Percentiles rank a stretch among this genome's conserved stretches.
These are phyloP conservation scores for Termitomyces sp. DNA, from an alignment of 768 basidiomycete species.

Conservation along the genomic window DNA sequence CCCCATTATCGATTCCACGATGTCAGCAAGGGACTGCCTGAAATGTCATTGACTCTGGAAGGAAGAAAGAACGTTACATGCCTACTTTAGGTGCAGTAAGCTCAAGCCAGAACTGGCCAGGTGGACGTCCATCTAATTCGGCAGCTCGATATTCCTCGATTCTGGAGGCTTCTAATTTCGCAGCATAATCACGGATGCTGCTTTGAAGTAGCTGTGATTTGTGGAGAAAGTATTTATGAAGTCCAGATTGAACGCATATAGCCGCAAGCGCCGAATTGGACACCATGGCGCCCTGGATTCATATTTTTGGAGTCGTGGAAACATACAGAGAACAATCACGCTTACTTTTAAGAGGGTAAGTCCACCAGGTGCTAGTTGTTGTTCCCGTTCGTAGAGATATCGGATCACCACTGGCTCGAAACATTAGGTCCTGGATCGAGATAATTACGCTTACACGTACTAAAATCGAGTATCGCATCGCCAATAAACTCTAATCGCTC, in stretches of 20 bases:
- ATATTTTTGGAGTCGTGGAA: neutral
- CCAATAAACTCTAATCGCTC: slow-evolving; percentile 83
- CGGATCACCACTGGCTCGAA: slow-evolving; percentile 57
- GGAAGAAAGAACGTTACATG: neutral
- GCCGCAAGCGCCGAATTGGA: slow-evolving; percentile 76
- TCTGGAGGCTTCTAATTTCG: slow-evolving; percentile 38
- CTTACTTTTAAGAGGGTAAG: slow-evolving; percentile 72
- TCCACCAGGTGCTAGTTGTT: slow-evolving; percentile 64
- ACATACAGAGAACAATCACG: neutral
- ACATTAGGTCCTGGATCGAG: slow-evolving; percentile 6
- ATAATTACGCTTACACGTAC: slow-evolving; percentile 35
- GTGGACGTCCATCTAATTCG: slow-evolving; percentile 39
- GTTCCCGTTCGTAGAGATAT: slow-evolving; percentile 61
- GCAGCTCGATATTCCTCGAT: slow-evolving; percentile 42
- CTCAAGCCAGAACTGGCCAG: slow-evolving; percentile 76
- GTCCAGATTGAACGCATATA: slow-evolving; percentile 62
- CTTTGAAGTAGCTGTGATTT: slow-evolving; percentile 47
- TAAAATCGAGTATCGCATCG: slow-evolving; percentile 79
- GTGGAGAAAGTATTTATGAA: slow-evolving; percentile 56
- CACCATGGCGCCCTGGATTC: slow-evolving; percentile 71
- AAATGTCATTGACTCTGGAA: neutral
- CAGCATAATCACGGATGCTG: slow-evolving; percentile 48
- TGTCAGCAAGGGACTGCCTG: slow-evolving; percentile 64
- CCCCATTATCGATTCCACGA: slow-evolving; percentile 76
- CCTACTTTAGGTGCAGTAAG: slow-evolving; percentile 72